Conservation (phyloP, 2,329 filamentous ascomycete species). For the Colletotrichum salicis region DNA sequence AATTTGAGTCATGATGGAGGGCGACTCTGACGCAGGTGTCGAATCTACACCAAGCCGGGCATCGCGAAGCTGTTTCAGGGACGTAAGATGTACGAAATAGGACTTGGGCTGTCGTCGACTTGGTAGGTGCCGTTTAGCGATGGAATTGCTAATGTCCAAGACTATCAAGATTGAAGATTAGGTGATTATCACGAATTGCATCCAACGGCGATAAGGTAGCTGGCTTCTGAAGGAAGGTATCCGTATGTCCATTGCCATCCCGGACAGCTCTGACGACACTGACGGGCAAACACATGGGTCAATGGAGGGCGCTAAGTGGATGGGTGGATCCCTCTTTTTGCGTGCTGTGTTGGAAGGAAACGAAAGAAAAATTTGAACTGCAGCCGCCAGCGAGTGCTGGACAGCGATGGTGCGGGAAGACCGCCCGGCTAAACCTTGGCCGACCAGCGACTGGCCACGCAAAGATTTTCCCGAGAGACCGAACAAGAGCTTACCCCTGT, state of each 20-base stretch:
- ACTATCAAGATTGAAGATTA: neutral
- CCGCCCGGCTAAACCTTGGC: constrained; percentile 29
- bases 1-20: constrained; percentile 34
- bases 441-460: neutral
- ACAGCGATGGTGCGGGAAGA: neutral
- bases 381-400: too few species aligned
- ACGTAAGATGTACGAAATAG: constrained; percentile 17
- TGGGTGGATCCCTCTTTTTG: neutral
- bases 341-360: neutral
- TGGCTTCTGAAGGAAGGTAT: neutral
- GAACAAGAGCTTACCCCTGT: constrained; percentile 6
- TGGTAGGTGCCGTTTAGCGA: neutral
- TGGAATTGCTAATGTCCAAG: neutral
- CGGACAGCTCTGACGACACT: constrained; percentile 1
- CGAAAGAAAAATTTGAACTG: constrained; percentile 6
- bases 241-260: neutral
- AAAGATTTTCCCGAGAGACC: constrained; percentile 28
- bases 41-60: neutral
- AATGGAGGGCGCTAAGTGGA: constrained; percentile 33
- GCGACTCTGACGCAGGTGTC: constrained; percentile 21
- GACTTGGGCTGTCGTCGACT: neutral
- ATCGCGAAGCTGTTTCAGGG: constrained; percentile 19
- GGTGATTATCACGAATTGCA: constrained; percentile 19
- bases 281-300: constrained; percentile 30
- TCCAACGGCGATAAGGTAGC: neutral